phyloP scores from a whole-genome alignment of 2,329 filamentous ascomycete genomes.

The Colletotrichum australisinense region DNA sequence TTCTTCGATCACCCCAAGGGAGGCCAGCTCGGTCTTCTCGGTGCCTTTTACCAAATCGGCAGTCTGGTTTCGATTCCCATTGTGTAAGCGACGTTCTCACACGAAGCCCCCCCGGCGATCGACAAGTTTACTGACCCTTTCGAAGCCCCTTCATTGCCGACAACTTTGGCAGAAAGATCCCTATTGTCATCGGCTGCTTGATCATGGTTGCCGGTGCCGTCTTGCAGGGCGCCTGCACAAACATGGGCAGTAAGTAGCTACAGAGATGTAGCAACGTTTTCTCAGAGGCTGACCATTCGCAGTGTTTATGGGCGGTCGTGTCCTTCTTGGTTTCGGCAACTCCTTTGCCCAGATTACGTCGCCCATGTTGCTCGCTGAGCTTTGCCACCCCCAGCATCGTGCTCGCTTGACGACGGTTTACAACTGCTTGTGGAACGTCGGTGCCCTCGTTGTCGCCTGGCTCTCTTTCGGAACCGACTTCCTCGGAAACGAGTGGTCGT shows the following conservation, averaged over 20 bases:
- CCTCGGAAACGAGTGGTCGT: slow-evolving; percentile 61
- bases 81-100: slow-evolving; percentile 51
- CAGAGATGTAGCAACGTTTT: neutral
- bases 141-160: slow-evolving; percentile 63
- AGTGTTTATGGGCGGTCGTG: slow-evolving; percentile 62
- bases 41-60: slow-evolving; percentile 70
- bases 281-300: neutral
- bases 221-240: slow-evolving; percentile 63
- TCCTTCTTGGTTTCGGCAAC: slow-evolving; percentile 69
- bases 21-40: slow-evolving; percentile 62
- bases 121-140: neutral
- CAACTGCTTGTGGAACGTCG: slow-evolving; percentile 67
- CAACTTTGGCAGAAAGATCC: slow-evolving; percentile 62
- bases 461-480: slow-evolving; percentile 60
- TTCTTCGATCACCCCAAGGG: slow-evolving; percentile 60
- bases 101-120: neutral
- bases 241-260: slow-evolving; percentile 46
- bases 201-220: slow-evolving; percentile 68
- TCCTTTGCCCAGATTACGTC: slow-evolving; percentile 63
- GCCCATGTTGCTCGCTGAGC: slow-evolving; percentile 64
- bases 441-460: slow-evolving; percentile 58
- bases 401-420: slow-evolving; percentile 58
- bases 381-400: slow-evolving; percentile 63
- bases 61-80: slow-evolving; percentile 67
- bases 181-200: slow-evolving; percentile 64